These are phyloP conservation scores for Phytophthora syringae DNA, from an alignment of 352 stramenopile genomes.

Conservation along the genomic window DNA sequence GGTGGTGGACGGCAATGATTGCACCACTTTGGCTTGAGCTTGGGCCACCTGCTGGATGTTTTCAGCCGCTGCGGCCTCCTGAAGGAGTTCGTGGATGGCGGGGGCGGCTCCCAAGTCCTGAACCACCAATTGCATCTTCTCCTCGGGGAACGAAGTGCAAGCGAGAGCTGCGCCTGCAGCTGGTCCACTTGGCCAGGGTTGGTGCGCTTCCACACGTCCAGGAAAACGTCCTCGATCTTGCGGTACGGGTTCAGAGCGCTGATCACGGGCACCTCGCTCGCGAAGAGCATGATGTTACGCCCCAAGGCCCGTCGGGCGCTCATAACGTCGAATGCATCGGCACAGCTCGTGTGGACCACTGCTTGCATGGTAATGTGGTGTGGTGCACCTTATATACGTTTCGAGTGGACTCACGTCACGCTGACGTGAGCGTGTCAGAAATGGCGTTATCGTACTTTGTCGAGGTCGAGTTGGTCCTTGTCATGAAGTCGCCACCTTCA, in stretches of 20 bases:
- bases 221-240: conserved; percentile 85
- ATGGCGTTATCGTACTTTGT: no score
- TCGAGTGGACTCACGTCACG: no score
- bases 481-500: no score
- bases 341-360: no score
- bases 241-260: conserved; percentile 84
- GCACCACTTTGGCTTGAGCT: conserved; percentile 51
- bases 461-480: no score
- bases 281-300: conserved; percentile 80
- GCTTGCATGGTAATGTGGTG: no score
- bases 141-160: conserved; percentile 55
- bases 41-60: conserved; percentile 51
- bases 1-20: conserved; percentile 53
- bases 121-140: conserved; percentile 68
- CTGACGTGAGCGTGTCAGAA: no score
- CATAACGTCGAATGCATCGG: no score
- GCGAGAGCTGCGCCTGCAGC: conserved; percentile 54
- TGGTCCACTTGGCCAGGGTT: conserved; percentile 62
- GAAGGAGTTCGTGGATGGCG: conserved; percentile 64
- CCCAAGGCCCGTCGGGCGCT: conserved; percentile 21
- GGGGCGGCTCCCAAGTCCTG: conserved; percentile 54
- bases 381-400: no score
- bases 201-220: conserved; percentile 82
- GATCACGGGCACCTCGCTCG: conserved; percentile 87
- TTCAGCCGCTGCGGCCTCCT: conserved; percentile 55